Evolutionary conservation across 495 filamentous ascomycete genomes (phyloP), one percentile per base, ranked within the genome.

Genomic region (Pseudomonodictys pantanalensis): DNA sequence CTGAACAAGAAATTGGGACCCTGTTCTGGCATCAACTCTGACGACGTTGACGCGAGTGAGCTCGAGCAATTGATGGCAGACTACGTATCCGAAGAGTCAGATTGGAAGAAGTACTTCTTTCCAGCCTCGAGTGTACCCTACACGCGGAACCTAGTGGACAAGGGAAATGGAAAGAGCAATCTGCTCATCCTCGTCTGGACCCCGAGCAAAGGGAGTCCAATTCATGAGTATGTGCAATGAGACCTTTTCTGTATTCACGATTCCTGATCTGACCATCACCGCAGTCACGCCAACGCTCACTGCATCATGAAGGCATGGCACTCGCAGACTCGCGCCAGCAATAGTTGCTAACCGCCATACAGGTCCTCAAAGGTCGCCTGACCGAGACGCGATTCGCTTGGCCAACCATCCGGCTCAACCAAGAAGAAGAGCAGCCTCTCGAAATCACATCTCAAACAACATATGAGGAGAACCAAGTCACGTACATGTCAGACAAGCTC

Each of bases 101-200:
- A 95, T 33, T 96, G 92, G 92, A 65, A 73, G 18, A 72, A 70
- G 54, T 96, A 86, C 70, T 89, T 88, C 8, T 71, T 91, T 47
- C 77, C 74, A 5, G 85, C 95, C 69, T 52, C 71, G 30, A 83
- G 74, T 44, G 77, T 83, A 60, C 77, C 78, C 1, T 97, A 95
- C 71, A 96, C 92, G 0, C 73, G 92, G 50, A 97, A 97, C 65
- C 78, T 96, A 26, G 90, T 96, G 18, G 89, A 96, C 64, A 84
- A 89, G 67, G 89, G 91, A 2, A 96, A 95, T 68, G 91, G 91
- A 24, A 95, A 92, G 70, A 86, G 88, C 70, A 96, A 96, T 69
- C 69, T 97, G 83, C 79, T 96, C 45, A 83, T 97, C 18, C 80
- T 97, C 10, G 92, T 96, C n/a, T 97, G 92, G 92, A 86, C 81